Conservation (phyloP, 164 flowering plant species). For the Chloranthus sessilifolius region DNA sequence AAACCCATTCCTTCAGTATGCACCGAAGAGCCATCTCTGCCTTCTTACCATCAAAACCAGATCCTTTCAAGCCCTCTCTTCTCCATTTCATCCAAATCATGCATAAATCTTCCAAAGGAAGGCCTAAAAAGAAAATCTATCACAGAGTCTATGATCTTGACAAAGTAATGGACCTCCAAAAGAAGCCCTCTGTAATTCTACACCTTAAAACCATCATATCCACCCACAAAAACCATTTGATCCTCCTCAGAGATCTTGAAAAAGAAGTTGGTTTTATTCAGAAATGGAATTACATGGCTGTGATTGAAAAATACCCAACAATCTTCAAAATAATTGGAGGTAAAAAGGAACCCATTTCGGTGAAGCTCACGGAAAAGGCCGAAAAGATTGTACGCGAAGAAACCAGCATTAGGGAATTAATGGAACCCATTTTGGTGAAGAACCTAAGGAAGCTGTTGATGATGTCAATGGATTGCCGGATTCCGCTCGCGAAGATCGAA, state of each 20-base stretch:
- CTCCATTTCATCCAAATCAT: constrained; percentile 33
- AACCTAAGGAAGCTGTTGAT: constrained; percentile 83
- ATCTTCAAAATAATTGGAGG: constrained; percentile 70
- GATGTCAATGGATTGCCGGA: constrained; percentile 82
- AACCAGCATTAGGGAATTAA: constrained; percentile 30
- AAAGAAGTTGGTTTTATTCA: constrained; percentile 86
- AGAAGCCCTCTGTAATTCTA: constrained; percentile 80
- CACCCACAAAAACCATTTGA: constrained; percentile 41
- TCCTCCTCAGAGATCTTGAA: constrained; percentile 74
- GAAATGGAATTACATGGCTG: constrained; percentile 88
- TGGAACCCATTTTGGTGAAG: constrained; percentile 84
- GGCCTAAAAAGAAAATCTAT: constrained; percentile 87
- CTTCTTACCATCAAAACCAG: constrained; percentile 1
- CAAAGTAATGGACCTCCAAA: constrained; percentile 72
- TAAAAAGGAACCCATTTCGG: constrained; percentile 43
- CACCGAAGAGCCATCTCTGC: no score
- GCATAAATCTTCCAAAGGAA: constrained; percentile 50
- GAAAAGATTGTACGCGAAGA: constrained; percentile 50
- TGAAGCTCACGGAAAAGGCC: constrained; percentile 63
- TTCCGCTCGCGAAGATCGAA: constrained; percentile 68
- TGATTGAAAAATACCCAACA: constrained; percentile 75
- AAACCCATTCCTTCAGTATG: no score
- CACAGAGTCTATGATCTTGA: constrained; percentile 74
- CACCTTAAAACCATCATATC: constrained; percentile 66
- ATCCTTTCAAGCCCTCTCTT: no score